Conservation (phyloP, 306 rosid genomes). For the Prunus salicina region DNA sequence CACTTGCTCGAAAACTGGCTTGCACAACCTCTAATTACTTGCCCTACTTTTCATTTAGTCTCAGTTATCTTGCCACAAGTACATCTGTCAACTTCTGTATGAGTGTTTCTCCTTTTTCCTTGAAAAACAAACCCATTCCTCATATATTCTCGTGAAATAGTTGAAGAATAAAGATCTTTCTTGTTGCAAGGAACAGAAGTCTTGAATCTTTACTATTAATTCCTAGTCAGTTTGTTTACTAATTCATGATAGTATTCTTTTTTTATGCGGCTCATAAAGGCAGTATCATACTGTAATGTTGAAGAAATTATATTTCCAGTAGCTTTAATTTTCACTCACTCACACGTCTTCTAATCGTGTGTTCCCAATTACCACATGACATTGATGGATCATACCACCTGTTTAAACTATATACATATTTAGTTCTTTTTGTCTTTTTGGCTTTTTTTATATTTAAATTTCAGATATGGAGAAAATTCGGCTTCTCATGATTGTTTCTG, state of each 20-base stretch:
- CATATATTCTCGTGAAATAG: not conserved
- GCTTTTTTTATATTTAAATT: slow-evolving; percentile 1
- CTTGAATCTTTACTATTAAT: not conserved
- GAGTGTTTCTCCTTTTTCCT: not conserved
- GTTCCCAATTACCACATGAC: not conserved
- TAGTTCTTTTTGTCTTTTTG: not conserved
- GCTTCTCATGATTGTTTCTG: slow-evolving; percentile 64
- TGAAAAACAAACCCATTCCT: not conserved
- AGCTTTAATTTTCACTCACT: not conserved
- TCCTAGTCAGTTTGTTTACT: not conserved
- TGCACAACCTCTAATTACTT: not conserved
- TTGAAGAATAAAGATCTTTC: not conserved
- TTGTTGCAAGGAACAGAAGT: not conserved
- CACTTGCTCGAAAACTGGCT: not conserved
- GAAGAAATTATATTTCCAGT: not conserved
- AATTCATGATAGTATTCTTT: not conserved
- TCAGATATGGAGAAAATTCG: slow-evolving; percentile 67
- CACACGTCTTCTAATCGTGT: not conserved
- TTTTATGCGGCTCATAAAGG: not conserved
- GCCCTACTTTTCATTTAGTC: not conserved
- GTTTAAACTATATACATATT: not conserved
- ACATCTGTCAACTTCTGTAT: not conserved
- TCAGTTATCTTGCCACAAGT: not conserved
- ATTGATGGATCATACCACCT: not conserved
- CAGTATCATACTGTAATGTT: not conserved